Evolutionary conservation across 208 protist species (phyloP), one percentile per base, ranked within the genome.

Genomic region (Polymyxa betae): DNA sequence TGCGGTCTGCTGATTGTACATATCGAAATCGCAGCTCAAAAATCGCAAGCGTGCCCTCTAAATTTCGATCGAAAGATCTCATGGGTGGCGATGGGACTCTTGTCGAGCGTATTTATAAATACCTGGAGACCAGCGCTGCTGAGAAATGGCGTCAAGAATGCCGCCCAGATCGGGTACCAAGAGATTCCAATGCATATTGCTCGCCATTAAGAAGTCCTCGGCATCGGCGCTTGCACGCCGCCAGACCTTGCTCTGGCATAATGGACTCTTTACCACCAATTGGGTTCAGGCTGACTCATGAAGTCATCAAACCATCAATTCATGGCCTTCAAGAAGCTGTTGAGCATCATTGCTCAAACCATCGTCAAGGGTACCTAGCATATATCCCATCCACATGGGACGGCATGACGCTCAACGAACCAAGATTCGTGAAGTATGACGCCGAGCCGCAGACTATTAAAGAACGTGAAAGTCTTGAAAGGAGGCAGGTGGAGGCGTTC

Each of bases 181-280:
- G 49, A 60, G 12, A 35, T 38, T 35, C 72, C 72, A 35, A 5
- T 20, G 5, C 40, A 20, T 82, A 82, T 43, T 82, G 72, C n/a
- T 82, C 16, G 5, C 72, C 72, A 43, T 82, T 82, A 82, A 82
- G 72, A 5, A 82, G 72, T 43, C 72, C 72, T 82, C n/a, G 72
- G 35, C 40, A 35, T 20, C 16, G 12, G n/a, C 5, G 5, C 16
- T 20, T 5, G 35, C 5, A 20, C 16, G 16, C 10, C 16, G 16
- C 5, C 5, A 35, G 5, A 5, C 16, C 5, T 5, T 35, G 35
- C 72, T 82, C 40, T 20, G 16, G 35, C 16, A 82, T 82, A 38
- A 82, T 82, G 72, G n/a, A 35, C 35, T 12, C 16, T 16, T n/a
- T 82, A 45, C 72, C 72, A 45, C 72, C 72, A 5, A n/a, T 82